These are phyloP conservation scores for Sodiomyces alkalinus DNA, from an alignment of 2,329 filamentous ascomycete species.

Conservation along the genomic window DNA sequence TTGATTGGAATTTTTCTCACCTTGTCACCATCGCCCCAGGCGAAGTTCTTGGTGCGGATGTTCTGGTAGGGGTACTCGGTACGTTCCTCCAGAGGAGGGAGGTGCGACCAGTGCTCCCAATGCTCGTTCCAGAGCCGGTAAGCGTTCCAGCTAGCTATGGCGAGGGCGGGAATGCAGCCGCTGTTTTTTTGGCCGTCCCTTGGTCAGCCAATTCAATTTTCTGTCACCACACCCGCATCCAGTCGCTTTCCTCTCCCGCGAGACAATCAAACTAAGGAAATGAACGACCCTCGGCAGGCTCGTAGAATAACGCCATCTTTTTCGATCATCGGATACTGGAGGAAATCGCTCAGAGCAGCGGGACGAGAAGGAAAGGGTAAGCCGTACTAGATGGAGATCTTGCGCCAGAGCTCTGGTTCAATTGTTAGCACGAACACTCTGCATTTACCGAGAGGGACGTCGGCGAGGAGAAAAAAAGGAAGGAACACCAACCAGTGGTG, in stretches of 20 bases:
- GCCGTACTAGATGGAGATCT: conserved; percentile 88
- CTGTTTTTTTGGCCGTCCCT: conserved; percentile 34
- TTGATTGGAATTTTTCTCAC: conserved; percentile 28
- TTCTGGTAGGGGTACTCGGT: conserved; percentile 95
- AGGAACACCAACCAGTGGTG: conserved; percentile 56
- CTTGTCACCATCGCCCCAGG: conserved; percentile 94
- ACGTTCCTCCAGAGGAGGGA: conserved; percentile 78
- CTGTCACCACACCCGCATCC: not conserved
- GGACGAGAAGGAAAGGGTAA: conserved; percentile 4
- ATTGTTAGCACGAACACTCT: conserved; percentile 16
- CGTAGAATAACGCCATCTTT: no score
- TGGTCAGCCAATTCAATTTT: conserved; percentile 10
- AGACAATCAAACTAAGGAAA: not conserved
- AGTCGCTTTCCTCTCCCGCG: not conserved
- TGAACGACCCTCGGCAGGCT: no score
- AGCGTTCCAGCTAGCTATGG: conserved; percentile 64
- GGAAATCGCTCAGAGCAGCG: not conserved
- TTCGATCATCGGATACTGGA: not conserved
- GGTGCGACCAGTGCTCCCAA: conserved; percentile 88
- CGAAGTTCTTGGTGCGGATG: conserved; percentile 90
- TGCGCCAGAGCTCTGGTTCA: conserved; percentile 73
- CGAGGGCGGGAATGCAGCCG: conserved; percentile 57
- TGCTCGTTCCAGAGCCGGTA: conserved; percentile 89
- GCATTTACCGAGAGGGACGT: conserved; percentile 3
- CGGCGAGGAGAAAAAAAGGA: not conserved